Conservation (phyloP, 768 basidiomycete species). For the Myochromella boudieri region DNA sequence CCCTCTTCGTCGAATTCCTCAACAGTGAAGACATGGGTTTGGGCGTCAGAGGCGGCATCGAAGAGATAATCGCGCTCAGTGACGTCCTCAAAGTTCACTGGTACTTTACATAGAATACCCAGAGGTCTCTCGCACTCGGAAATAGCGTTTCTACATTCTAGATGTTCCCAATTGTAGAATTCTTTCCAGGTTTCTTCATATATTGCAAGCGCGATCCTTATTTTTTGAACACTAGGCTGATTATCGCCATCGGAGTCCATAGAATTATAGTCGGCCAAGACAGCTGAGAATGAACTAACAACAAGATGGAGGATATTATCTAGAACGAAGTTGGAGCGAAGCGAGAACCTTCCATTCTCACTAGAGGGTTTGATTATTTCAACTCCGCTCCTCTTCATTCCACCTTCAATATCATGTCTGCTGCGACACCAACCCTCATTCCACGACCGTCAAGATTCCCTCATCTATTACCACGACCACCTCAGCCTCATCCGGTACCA, state of each 20-base stretch:
- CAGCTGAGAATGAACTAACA: no score
- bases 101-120: neutral
- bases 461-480: conserved; percentile 61
- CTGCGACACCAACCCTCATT: conserved; percentile 69
- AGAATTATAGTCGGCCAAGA: no score
- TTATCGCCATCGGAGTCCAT: no score
- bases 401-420: conserved; percentile 33
- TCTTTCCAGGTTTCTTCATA: conserved; percentile 41
- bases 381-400: neutral
- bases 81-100: conserved; percentile 2
- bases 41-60: neutral
- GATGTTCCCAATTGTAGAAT: conserved; percentile 47
- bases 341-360: no score
- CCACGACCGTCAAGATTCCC: conserved; percentile 66
- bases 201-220: conserved; percentile 23
- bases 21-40: conserved; percentile 12
- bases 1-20: conserved; percentile 15
- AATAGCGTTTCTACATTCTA: conserved; percentile 21
- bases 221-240: neutral
- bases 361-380: neutral
- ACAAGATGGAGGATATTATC: no score
- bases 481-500: conserved; percentile 65
- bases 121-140: conserved; percentile 9
- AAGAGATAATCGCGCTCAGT: conserved; percentile 4
- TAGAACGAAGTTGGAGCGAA: no score